These are phyloP conservation scores for Aureobasidium mangrovei DNA, from an alignment of 2,329 filamentous ascomycete species.

Conservation along the genomic window DNA sequence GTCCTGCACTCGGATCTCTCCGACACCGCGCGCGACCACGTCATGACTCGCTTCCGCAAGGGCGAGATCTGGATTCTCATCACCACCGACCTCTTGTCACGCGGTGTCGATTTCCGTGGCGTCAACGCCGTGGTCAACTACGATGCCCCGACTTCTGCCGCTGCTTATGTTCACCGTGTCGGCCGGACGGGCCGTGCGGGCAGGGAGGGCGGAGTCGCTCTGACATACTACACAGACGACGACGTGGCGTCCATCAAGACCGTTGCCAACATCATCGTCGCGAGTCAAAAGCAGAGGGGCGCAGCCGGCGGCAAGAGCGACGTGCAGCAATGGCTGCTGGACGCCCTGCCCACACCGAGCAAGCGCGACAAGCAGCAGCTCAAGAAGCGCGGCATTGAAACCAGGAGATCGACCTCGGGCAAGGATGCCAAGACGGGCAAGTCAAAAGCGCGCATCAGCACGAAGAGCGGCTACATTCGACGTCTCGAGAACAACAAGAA, in stretches of 20 bases:
- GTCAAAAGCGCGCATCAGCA: constrained; percentile 62
- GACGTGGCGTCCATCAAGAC: constrained; percentile 85
- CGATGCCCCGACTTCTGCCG: constrained; percentile 85
- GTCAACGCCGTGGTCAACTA: constrained; percentile 97
- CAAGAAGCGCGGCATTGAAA: constrained; percentile 73
- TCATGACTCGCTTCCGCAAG: constrained; percentile 83
- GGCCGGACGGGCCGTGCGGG: constrained; percentile 86
- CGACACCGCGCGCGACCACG: constrained; percentile 61
- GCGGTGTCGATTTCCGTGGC: constrained; percentile 89
- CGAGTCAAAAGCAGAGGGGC: constrained; percentile 62
- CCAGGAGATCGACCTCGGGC: constrained; percentile 43
- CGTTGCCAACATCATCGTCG: constrained; percentile 85
- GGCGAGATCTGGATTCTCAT: constrained; percentile 96
- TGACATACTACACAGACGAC: constrained; percentile 93
- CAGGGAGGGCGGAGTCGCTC: constrained; percentile 74
- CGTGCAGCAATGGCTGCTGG: constrained; percentile 77
- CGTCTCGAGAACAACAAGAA: constrained; percentile 56
- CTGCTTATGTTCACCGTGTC: constrained; percentile 86
- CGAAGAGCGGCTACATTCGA: constrained; percentile 68
- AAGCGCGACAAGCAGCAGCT: constrained; percentile 79
- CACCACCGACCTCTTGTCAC: constrained; percentile 85
- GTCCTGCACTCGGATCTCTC: constrained; percentile 83
- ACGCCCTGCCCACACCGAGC: constrained; percentile 71
- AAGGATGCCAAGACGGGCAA: constrained; percentile 36
- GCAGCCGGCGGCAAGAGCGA: constrained; percentile 41